Evolutionary conservation across 495 filamentous ascomycete genomes (phyloP).

Genomic region (Penicillium angulare): DNA sequence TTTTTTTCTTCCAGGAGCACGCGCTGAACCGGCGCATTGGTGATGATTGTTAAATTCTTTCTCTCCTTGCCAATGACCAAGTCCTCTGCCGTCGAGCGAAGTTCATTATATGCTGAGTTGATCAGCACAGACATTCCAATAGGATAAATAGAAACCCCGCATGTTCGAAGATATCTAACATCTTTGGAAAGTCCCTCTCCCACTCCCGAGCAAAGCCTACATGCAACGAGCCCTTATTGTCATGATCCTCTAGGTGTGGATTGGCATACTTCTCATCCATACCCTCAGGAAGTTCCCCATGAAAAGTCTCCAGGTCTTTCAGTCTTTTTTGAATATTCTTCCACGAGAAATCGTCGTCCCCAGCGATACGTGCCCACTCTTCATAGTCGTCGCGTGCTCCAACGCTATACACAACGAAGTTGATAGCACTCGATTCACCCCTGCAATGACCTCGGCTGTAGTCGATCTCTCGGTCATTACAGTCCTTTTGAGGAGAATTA

Average conservation of each 20-base stretch:
- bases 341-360: slow-evolving; percentile 46
- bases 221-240: slow-evolving; percentile 44
- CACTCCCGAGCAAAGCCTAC: slow-evolving; percentile 41
- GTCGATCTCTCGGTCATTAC: slow-evolving; percentile 45
- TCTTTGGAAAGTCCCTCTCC: slow-evolving; percentile 43
- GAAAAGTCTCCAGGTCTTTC: slow-evolving; percentile 52
- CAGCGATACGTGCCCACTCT: slow-evolving; percentile 41
- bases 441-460: slow-evolving; percentile 56
- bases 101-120: slow-evolving; percentile 43
- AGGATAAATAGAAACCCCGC: slow-evolving; percentile 45
- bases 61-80: slow-evolving; percentile 33
- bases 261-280: slow-evolving; percentile 31
- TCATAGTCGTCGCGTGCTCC: slow-evolving; percentile 58
- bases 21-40: slow-evolving; percentile 43
- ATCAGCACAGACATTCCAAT: slow-evolving; percentile 50
- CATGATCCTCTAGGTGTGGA: slow-evolving; percentile 38
- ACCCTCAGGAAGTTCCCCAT: slow-evolving; percentile 36
- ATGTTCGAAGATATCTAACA: slow-evolving; percentile 37
- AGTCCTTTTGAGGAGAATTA: slow-evolving; percentile 48
- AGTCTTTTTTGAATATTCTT: slow-evolving; percentile 36
- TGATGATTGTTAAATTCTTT: slow-evolving; percentile 48
- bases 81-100: slow-evolving; percentile 49
- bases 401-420: slow-evolving; percentile 55
- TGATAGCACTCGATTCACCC: slow-evolving; percentile 58
- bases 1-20: slow-evolving; percentile 50